Percentiles rank a stretch among this genome's conserved stretches.
Conservation (phyloP, 148 eudicot species). For the Tetragonia tetragonoides region DNA sequence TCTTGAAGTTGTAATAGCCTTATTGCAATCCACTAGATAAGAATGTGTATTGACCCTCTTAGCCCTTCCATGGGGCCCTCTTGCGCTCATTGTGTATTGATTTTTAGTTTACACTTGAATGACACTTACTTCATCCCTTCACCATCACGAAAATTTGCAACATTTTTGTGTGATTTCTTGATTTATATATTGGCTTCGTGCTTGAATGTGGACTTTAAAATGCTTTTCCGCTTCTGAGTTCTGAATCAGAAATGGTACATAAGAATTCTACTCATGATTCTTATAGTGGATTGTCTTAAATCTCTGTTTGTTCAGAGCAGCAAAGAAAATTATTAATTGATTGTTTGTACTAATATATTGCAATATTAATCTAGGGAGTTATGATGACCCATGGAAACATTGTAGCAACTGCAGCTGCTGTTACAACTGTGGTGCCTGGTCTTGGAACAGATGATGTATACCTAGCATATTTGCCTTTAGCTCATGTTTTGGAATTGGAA, state of each 20-base stretch:
- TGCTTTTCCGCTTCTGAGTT: background rate
- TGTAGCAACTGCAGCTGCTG: constrained; percentile 91
- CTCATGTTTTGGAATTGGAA: constrained; percentile 93
- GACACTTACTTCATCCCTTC: too few species aligned
- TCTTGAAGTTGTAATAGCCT: background rate
- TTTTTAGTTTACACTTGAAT: background rate
- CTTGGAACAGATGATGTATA: constrained; percentile 70
- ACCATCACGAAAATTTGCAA: too few species aligned
- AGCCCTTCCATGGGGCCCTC: background rate
- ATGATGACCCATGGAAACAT: constrained; percentile 94
- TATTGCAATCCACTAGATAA: background rate
- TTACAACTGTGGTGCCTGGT: constrained; percentile 70
- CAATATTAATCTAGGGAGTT: constrained; percentile 60
- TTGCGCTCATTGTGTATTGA: background rate
- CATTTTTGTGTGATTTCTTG: too few species aligned
- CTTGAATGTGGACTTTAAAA: background rate
- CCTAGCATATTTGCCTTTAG: constrained; percentile 87
- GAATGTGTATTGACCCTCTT: background rate
- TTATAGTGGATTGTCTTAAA: background rate
- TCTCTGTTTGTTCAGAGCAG: background rate
- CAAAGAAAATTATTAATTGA: background rate
- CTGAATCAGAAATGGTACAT: background rate
- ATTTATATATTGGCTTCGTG: background rate
- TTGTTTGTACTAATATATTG: background rate
- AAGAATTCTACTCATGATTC: background rate